Base-by-base conservation (phyloP, 768 basidiomycete genomes). In the Suillus discolor region DNA sequence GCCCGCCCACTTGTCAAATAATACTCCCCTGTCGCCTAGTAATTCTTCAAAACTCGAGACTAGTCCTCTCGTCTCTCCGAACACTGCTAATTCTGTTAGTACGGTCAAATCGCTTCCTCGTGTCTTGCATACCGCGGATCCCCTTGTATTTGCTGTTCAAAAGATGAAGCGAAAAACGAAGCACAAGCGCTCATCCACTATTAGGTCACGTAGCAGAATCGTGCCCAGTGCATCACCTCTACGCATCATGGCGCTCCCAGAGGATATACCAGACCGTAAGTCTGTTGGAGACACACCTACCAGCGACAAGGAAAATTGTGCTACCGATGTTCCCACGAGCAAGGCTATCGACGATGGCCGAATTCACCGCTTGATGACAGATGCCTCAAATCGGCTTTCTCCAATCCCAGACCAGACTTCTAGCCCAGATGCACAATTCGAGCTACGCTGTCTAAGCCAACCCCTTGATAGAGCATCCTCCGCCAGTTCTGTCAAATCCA, bases 381-480 rank as follows among this genome's bases (percentile, higher is more conserved):
- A 69, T 25, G 62, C 72, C 11, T 70, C 72, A 16, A 39, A 68
- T 61, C 60, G 63, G 39, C 65, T 61, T 49, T 61, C n/a, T 28
- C 49, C 36, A 2, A 36, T 54, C 16, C 23, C 7, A 20, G 25
- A 28, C 41, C 25, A 2, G 2, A 20, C 28, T 39, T 13, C 44
- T 28, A 62, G 2, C 6, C 44, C 36, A 7, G 51, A 67, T 11
- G 25, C 8, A 28, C 44, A 31, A 42, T 6, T 57, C 6, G 41
- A 31, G 28, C 23, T 25, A 25, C 25, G 20, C 11, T 16, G 18
- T 18, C 38, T 36, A 1, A 63, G 3, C 16, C 42, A 18, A 15
- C 47, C 67, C 0, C 61, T 64, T 8, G 34, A 57, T 15, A 15
- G 20, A 13, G n/a, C n/a, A 57, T 57, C 55, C 34, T 57, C 57